Evolutionary conservation across 495 filamentous ascomycete genomes (phyloP).

Genomic region (Peziza echinospora): DNA sequence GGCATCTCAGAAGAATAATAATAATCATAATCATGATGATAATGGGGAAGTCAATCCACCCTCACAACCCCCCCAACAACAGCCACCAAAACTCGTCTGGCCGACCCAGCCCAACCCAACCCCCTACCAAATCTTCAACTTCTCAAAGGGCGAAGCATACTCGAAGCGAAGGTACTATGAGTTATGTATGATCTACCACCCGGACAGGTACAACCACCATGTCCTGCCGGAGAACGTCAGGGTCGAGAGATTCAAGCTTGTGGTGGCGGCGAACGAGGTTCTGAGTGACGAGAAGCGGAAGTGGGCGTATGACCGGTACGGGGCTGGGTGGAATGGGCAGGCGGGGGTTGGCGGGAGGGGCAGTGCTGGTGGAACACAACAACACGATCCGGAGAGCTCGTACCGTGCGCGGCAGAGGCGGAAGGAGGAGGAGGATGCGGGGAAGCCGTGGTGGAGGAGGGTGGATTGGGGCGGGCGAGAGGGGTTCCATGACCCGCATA

Average conservation of each 20-base stretch:
- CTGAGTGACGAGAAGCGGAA: slow-evolving; percentile 66
- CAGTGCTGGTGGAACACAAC: background rate
- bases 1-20: no score
- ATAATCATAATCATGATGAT: no score
- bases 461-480: slow-evolving; percentile 20
- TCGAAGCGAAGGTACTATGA: slow-evolving; percentile 67
- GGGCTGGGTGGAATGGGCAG: slow-evolving; percentile 46
- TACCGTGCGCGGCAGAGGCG: no score
- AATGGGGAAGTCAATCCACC: no score
- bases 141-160: slow-evolving; percentile 38
- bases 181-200: slow-evolving; percentile 88
- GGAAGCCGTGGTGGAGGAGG: slow-evolving; percentile 17
- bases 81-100: slow-evolving; percentile 21
- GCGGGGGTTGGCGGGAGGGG: slow-evolving; percentile 23
- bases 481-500: slow-evolving; percentile 36
- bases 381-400: background rate
- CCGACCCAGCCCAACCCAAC: slow-evolving; percentile 34
- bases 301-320: slow-evolving; percentile 58
- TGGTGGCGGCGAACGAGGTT: slow-evolving; percentile 71
- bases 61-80: background rate
- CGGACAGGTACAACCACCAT: slow-evolving; percentile 33
- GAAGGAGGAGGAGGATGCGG: background rate
- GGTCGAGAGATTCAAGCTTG: slow-evolving; percentile 67
- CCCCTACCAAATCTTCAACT: slow-evolving; percentile 71
- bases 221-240: slow-evolving; percentile 30